Evolutionary conservation across 306 rosid species (phyloP), one percentile per base, ranked within the genome.

Genomic region (Quercus berberidifolia): DNA sequence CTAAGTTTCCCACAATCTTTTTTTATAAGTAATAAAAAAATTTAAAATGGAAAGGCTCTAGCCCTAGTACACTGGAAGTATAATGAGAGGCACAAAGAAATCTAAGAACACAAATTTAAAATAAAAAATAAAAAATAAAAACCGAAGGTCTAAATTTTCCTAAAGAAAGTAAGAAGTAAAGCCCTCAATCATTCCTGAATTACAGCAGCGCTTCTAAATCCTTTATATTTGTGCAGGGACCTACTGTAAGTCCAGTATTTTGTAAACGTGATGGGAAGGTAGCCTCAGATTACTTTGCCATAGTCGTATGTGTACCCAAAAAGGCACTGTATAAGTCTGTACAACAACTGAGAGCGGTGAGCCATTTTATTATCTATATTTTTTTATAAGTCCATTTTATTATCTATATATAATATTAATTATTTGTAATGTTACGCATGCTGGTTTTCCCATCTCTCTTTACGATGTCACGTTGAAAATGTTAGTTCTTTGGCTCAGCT

Each of bases 231-330:
- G n/a, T 75, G n/a, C 87, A 95, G 99, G 99, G 98, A 73, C 99
- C 97, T 75, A 92, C 97, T 30, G 3, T 95, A 73, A 95, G 98
- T 87, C 92, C 99, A 8, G 99, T 95, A 20, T 93, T 85, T 82
- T 71, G 88, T 82, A 92, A 90, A 80, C 83, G 86, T 13, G 92
- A 88, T 60, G 98, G 99, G 76, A 78, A 82, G 80, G 86, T 88
- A 21, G 6, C 78, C 11, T 76, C 87, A 54, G 97, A 95, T 81
- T 91, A 89, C 89, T 95, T 84, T 67, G 99, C 97, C 74, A 88
- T 95, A 1, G 97, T 89, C 80, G 88, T 95, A 76, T 91, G 97
- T 30, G 98, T 95, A 71, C 96, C 97, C 28, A 89, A 93, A 84
- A 91, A 87, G 73, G 88, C 82, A 5, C 85, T 95, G 49, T 93